A percentile compares a stretch with the other conserved stretches of the same genome.
Conservation (phyloP, 164 flowering plant genomes). For the Magnolia sinica region DNA sequence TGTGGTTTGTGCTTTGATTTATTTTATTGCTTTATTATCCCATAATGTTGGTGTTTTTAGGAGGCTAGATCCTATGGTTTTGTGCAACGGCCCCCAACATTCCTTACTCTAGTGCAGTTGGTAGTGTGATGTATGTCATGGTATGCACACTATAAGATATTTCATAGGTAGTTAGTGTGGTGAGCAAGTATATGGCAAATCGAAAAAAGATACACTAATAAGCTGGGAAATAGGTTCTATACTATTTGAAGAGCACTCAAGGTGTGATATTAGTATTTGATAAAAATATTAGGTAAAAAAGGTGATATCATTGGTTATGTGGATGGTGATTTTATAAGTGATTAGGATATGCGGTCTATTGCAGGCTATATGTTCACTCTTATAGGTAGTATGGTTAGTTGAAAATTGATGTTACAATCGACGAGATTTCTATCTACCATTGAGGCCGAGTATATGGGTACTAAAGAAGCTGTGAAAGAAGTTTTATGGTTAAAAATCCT, state of each 20-base stretch:
- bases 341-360: not conserved
- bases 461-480: not conserved
- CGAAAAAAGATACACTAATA: not conserved
- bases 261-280: not conserved
- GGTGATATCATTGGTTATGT: not conserved
- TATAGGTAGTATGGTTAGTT: not conserved
- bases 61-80: no score
- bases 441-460: not conserved
- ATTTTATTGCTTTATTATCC: no score
- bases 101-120: not conserved
- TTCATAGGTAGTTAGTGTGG: not conserved
- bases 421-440: not conserved
- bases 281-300: not conserved
- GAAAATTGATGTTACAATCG: not conserved
- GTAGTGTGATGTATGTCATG: not conserved
- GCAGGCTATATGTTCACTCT: not conserved
- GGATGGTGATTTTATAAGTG: not conserved
- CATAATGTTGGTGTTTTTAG: no score
- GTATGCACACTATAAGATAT: not conserved
- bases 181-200: not conserved
- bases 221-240: not conserved
- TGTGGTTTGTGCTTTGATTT: no score
- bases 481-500: not conserved
- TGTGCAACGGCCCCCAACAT: no score
- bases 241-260: not conserved